Conservation (phyloP, 805 yeast species). For the Dipodascus geniculatus region DNA sequence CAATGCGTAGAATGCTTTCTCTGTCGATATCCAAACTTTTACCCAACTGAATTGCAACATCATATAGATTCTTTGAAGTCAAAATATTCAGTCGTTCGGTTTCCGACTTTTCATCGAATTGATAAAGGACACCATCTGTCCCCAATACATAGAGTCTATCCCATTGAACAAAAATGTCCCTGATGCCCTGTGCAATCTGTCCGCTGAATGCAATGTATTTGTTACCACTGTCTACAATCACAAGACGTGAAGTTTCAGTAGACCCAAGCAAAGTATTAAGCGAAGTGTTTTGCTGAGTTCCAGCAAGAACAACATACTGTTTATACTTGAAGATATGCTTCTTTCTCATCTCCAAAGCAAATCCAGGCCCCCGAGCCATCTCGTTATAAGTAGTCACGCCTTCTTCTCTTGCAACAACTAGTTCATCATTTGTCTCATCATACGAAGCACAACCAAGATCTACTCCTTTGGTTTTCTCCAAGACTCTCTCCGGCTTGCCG, state of each 20-base stretch:
- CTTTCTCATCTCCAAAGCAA: conserved; percentile 48
- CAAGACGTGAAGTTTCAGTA: conserved; percentile 38
- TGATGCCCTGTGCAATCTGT: conserved; percentile 54
- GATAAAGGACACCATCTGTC: conserved; percentile 64
- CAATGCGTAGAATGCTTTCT: conserved; percentile 28
- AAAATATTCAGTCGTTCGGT: conserved; percentile 59
- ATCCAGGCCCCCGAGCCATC: conserved; percentile 36
- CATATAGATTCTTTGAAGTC: conserved; percentile 56
- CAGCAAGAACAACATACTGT: conserved; percentile 43
- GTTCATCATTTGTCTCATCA: conserved; percentile 27
- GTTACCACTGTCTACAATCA: conserved; percentile 58
- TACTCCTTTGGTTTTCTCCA: conserved; percentile 38
- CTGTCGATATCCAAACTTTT: conserved; percentile 17
- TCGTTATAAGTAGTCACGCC: conserved; percentile 52
- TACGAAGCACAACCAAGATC: conserved; percentile 29
- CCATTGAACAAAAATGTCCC: conserved; percentile 46
- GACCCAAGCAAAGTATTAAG: conserved; percentile 12
- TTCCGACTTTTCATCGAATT: conserved; percentile 52
- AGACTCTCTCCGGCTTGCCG: conserved; percentile 42
- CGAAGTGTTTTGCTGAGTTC: conserved; percentile 11
- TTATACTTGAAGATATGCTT: conserved; percentile 38
- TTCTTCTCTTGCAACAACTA: conserved; percentile 57
- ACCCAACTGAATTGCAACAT: conserved; percentile 64
- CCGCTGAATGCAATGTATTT: conserved; percentile 60
- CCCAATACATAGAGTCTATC: conserved; percentile 49